phyloP scores from a whole-genome alignment of 257 asterid species.

The Sherardia arvensis region DNA sequence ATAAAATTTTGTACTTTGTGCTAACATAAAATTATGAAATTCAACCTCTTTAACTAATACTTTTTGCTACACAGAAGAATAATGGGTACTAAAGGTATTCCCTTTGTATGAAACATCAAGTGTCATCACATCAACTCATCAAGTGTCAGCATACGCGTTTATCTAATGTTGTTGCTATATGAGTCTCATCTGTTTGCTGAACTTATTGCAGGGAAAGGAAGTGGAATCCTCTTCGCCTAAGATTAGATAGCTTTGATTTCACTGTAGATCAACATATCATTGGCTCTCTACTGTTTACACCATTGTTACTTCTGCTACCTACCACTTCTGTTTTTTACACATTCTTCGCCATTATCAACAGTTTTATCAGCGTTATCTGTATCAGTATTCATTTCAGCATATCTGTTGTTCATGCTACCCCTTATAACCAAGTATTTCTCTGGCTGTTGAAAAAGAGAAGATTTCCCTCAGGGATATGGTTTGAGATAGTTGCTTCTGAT shows the following conservation, averaged over 20 bases:
- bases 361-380: constrained; percentile 51
- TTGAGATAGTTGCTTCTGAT: constrained; percentile 41
- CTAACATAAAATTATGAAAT: background rate
- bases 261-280: constrained; percentile 87
- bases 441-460: constrained; percentile 68
- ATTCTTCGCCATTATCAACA: constrained; percentile 75
- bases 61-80: background rate
- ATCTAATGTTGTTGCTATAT: background rate
- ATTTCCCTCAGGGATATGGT: constrained; percentile 84
- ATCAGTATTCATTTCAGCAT: constrained; percentile 38
- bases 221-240: constrained; percentile 85
- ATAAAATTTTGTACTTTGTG: background rate
- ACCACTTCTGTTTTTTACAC: constrained; percentile 86
- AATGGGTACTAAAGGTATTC: no score
- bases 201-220: constrained; percentile 76
- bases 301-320: constrained; percentile 77
- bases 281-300: constrained; percentile 90
- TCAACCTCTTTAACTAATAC: background rate
- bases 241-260: constrained; percentile 87
- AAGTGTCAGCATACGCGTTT: no score
- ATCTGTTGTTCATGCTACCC: constrained; percentile 68
- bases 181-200: constrained; percentile 11
- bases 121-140: no score
- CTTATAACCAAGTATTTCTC: constrained; percentile 54
- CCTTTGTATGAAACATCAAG: no score